Evolutionary conservation across 768 basidiomycete species (phyloP).

Genomic region (Suillus sp.): DNA sequence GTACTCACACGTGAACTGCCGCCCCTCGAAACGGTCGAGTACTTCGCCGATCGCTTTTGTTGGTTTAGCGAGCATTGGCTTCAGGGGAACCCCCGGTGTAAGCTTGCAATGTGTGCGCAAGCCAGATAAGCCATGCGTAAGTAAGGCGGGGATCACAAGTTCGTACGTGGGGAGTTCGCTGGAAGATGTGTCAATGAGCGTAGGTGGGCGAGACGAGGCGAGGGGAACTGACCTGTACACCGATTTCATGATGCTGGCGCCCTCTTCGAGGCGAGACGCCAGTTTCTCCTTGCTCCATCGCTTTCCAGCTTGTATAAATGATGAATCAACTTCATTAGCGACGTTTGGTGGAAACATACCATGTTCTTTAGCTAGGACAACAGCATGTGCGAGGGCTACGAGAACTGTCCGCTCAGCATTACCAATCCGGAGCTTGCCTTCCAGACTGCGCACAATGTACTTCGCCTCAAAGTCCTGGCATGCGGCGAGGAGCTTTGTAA

Average conservation of each 20-base stretch:
- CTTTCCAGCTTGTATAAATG: conserved; percentile 56
- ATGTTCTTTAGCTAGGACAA: conserved; percentile 73
- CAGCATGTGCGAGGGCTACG: conserved; percentile 91
- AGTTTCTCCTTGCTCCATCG: conserved; percentile 77
- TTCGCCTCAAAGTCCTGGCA: conserved; percentile 94
- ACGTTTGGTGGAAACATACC: conserved; percentile 36
- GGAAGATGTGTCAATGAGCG: conserved; percentile 9
- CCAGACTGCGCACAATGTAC: conserved; percentile 92
- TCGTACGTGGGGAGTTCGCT: conserved; percentile 96
- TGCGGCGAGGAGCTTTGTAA: conserved; percentile 90
- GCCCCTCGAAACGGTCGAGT: conserved; percentile 93
- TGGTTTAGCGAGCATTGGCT: conserved; percentile 99
- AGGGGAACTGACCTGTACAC: conserved; percentile 77
- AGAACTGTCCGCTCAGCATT: conserved; percentile 96
- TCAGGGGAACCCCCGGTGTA: conserved; percentile 93
- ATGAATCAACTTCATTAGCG: conserved; percentile 3
- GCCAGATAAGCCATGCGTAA: conserved; percentile 72
- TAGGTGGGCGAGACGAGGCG: not conserved
- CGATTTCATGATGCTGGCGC: conserved; percentile 74
- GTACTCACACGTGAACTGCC: conserved; percentile 97
- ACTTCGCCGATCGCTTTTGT: conserved; percentile 99
- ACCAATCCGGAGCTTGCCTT: conserved; percentile 96
- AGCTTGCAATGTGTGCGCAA: conserved; percentile 81
- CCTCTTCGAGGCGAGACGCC: conserved; percentile 71
- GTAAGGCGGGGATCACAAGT: conserved; percentile 85